phyloP scores from a whole-genome alignment of 768 basidiomycete genomes.

The Termitomyces sp. region DNA sequence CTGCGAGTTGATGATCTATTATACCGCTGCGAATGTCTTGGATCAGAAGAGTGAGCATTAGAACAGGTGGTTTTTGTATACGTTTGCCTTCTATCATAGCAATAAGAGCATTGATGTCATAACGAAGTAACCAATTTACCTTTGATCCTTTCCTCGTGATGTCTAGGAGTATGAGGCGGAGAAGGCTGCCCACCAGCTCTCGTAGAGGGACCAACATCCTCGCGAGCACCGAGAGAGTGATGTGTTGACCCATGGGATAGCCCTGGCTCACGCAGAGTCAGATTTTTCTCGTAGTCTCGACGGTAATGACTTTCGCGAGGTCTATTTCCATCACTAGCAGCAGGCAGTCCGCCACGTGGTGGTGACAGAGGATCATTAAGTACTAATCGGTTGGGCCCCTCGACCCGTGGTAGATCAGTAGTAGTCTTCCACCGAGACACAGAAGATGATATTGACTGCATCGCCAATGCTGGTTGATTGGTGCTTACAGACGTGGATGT shows the following conservation, averaged over 20 bases:
- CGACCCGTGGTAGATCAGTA: neutral
- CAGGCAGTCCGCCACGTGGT: neutral
- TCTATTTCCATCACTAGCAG: neutral
- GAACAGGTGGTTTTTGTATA: conserved; percentile 19
- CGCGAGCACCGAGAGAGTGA: neutral
- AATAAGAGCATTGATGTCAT: neutral
- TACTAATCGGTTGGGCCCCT: neutral
- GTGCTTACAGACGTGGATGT: neutral
- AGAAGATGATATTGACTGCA: neutral
- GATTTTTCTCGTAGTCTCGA: conserved; percentile 24
- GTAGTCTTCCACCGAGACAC: neutral
- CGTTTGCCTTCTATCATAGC: conserved; percentile 8
- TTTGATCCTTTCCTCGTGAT: conserved; percentile 3
- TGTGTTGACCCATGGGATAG: neutral
- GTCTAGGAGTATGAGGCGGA: neutral
- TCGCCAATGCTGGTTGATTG: neutral
- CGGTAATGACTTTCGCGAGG: conserved; percentile 19
- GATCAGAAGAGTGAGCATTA: conserved; percentile 65
- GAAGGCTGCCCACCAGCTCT: neutral
- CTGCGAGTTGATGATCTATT: conserved; percentile 54
- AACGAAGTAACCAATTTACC: neutral
- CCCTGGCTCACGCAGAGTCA: neutral
- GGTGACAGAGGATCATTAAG: neutral
- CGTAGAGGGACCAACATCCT: neutral
- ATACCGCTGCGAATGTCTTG: conserved; percentile 51